Percentiles rank a stretch among this genome's conserved stretches.
phyloP scores from a whole-genome alignment of 768 basidiomycete species.

The Epithele typhae region DNA sequence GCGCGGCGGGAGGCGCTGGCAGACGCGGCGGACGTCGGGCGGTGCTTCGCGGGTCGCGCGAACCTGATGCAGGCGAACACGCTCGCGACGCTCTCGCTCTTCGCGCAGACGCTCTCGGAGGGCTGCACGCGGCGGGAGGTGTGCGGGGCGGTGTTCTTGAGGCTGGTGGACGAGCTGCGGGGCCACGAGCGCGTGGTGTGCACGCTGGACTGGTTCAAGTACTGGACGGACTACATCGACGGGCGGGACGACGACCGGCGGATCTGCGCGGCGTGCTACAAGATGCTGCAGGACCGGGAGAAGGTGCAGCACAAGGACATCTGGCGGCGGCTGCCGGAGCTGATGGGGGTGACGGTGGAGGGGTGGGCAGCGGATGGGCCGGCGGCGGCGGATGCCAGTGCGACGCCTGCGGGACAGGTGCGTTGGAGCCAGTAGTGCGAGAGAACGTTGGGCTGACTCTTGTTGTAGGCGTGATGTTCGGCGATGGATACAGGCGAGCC shows the following conservation, averaged over 20 bases:
- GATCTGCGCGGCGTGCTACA: conserved; percentile 4
- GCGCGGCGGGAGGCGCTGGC: conserved; percentile 4
- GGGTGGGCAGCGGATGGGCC: conserved; percentile 1
- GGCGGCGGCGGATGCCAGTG: not conserved
- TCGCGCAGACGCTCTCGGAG: conserved; percentile 2
- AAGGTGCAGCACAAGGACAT: conserved; percentile 1
- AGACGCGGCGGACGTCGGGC: conserved; percentile 3
- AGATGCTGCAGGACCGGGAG: conserved; percentile 5
- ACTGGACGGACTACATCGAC: conserved; percentile 1
- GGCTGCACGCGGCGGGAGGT: conserved; percentile 5
- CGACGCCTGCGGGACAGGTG: not conserved
- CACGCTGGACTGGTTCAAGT: conserved; percentile 5
- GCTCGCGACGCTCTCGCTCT: conserved; percentile 3
- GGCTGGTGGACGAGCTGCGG: conserved; percentile 4
- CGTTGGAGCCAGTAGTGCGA: no score
- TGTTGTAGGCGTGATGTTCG: no score
- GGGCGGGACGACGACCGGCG: conserved; percentile 1
- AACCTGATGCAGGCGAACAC: conserved; percentile 6
- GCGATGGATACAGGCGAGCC: no score
- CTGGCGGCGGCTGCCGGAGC: conserved; percentile 5
- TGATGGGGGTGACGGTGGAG: conserved; percentile 8
- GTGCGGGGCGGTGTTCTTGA: conserved; percentile 3
- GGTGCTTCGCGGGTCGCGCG: conserved; percentile 7
- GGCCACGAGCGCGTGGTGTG: conserved; percentile 1
- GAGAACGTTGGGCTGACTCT: no score